A percentile compares a stretch with the other conserved stretches of the same genome.
phyloP scores from a whole-genome alignment of 805 yeast species.

The Ogataea trehaloabstinens region DNA sequence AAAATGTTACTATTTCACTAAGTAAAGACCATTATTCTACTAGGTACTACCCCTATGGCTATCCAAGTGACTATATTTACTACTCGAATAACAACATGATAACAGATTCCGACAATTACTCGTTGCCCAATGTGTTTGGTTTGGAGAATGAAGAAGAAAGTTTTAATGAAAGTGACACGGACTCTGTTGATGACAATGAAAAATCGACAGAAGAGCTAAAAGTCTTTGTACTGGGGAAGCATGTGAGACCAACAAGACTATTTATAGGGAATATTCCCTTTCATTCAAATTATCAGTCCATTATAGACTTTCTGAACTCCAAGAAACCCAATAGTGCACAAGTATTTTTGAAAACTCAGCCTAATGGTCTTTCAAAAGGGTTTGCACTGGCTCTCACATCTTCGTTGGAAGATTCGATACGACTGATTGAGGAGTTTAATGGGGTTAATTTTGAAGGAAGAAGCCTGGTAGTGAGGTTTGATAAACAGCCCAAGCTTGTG shows the following conservation, averaged over 20 bases:
- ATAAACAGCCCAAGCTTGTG: conserved; percentile 46
- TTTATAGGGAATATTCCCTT: conserved; percentile 60
- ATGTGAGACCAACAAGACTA: conserved; percentile 42
- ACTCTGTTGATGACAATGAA: conserved; percentile 23
- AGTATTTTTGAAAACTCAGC: conserved; percentile 35
- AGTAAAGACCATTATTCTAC: no score
- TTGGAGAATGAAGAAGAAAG: conserved; percentile 13
- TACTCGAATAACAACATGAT: no score
- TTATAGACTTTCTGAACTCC: conserved; percentile 15
- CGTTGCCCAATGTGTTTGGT: no score
- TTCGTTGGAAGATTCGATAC: conserved; percentile 43
- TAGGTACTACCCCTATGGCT: no score
- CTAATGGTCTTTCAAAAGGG: conserved; percentile 48
- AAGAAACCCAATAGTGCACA: conserved; percentile 9
- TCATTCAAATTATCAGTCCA: conserved; percentile 21
- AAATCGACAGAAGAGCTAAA: conserved; percentile 22
- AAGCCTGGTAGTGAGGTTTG: conserved; percentile 57
- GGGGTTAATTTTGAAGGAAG: conserved; percentile 58
- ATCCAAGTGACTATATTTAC: no score
- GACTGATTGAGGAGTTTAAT: conserved; percentile 50
- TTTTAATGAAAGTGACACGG: no score
- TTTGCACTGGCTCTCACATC: conserved; percentile 62
- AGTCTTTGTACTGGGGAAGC: conserved; percentile 25
- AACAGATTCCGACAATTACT: no score
- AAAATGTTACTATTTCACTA: no score